A percentile compares a stretch with the other conserved stretches of the same genome.
Conservation (phyloP, 768 basidiomycete species). For the Pleurotus tuoliensis region DNA sequence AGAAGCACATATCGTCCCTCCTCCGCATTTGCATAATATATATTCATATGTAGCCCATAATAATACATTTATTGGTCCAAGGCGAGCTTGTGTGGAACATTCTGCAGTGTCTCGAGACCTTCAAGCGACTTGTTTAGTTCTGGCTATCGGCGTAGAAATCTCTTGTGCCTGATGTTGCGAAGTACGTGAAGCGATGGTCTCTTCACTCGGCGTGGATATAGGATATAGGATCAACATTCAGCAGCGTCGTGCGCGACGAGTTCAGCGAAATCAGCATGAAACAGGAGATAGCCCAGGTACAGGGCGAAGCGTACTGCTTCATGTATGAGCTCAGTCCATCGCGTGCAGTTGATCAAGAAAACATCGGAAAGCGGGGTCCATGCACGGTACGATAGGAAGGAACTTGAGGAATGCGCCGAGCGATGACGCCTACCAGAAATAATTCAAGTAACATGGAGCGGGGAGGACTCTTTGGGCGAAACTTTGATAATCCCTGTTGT, state of each 20-base stretch:
- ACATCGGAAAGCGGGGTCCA: no score
- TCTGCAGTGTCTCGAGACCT: neutral
- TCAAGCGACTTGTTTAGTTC: neutral
- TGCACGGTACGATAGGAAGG: no score
- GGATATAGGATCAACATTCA: constrained; percentile 49
- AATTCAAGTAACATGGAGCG: no score
- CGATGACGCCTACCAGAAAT: no score
- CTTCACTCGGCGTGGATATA: constrained; percentile 26
- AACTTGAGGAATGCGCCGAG: no score
- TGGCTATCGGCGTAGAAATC: neutral
- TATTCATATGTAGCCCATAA: neutral
- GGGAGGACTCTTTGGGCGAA: no score
- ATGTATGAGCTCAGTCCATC: no score
- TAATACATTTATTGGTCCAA: neutral
- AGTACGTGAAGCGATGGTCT: constrained; percentile 27
- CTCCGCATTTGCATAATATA: constrained; percentile 7
- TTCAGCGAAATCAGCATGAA: constrained; percentile 82
- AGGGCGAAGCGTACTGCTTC: no score
- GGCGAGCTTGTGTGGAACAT: neutral
- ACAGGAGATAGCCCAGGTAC: constrained; percentile 37
- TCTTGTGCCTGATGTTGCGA: neutral
- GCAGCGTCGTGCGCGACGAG: constrained; percentile 80
- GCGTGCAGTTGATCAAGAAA: no score
- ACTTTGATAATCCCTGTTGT: no score
- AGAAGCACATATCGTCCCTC: neutral